These are phyloP conservation scores for Talaromyces rugulosus DNA, from an alignment of 2,329 filamentous ascomycete species.

Conservation along the genomic window DNA sequence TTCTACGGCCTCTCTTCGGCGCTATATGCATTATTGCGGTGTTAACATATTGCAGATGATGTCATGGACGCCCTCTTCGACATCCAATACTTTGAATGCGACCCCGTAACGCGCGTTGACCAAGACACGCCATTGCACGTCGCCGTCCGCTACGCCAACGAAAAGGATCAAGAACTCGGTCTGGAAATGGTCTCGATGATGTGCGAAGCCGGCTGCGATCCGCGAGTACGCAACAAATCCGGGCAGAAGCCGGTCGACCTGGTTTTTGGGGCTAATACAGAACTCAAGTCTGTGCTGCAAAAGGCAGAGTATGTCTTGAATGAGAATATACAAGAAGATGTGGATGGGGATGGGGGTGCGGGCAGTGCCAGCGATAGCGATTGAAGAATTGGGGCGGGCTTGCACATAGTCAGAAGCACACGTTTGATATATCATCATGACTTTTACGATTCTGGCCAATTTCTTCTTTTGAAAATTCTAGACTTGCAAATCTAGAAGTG, in stretches of 20 bases:
- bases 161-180: slow-evolving; percentile 41
- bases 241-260: slow-evolving; percentile 44
- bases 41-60: slow-evolving; percentile 32
- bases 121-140: slow-evolving; percentile 44
- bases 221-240: slow-evolving; percentile 45
- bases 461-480: neutral
- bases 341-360: slow-evolving; percentile 29
- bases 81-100: slow-evolving; percentile 46
- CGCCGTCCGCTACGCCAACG: slow-evolving; percentile 44
- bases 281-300: slow-evolving; percentile 38
- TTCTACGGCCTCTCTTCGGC: neutral
- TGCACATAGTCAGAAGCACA: neutral
- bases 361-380: slow-evolving; percentile 40
- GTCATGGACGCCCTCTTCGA: slow-evolving; percentile 46
- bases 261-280: slow-evolving; percentile 38
- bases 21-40: neutral
- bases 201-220: slow-evolving; percentile 46
- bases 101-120: slow-evolving; percentile 43
- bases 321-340: slow-evolving; percentile 38
- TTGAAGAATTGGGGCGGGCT: neutral
- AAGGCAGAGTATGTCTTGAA: slow-evolving; percentile 45
- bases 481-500: neutral
- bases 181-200: slow-evolving; percentile 47
- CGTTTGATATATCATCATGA: neutral
- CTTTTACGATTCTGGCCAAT: neutral